phyloP scores from a whole-genome alignment of 1,139 yeast species.

The Suhomyces terraborum region DNA sequence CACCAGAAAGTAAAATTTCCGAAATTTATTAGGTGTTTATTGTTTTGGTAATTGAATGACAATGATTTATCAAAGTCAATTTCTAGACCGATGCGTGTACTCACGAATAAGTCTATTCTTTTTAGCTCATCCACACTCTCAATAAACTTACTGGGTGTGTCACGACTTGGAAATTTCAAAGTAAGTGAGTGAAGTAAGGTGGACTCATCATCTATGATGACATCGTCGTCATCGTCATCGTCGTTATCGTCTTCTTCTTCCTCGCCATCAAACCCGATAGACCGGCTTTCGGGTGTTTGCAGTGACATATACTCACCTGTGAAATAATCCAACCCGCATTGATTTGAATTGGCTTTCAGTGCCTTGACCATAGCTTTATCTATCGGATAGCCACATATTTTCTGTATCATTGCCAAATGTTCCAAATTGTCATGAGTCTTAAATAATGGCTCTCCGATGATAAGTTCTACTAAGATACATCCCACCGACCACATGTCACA shows the following conservation, averaged over 20 bases:
- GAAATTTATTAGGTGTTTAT: conserved; percentile 43
- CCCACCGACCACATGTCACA: conserved; percentile 98
- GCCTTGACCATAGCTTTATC: conserved; percentile 41
- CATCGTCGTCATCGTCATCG: conserved; percentile 24
- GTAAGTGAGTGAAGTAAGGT: conserved; percentile 29
- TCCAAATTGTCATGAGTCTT: conserved; percentile 94
- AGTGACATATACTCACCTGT: conserved; percentile 29
- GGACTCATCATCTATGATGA: conserved; percentile 36
- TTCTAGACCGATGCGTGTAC: conserved; percentile 41
- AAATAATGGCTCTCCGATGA: conserved; percentile 94
- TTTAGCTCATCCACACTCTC: conserved; percentile 54
- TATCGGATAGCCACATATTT: conserved; percentile 53
- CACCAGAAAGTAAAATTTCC: conserved; percentile 74
- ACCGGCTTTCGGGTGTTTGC: conserved; percentile 24
- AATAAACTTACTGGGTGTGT: conserved; percentile 50
- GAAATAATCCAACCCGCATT: conserved; percentile 46
- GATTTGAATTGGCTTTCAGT: conserved; percentile 42
- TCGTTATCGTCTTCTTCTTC: conserved; percentile 14
- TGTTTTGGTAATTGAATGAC: conserved; percentile 44
- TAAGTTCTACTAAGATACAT: conserved; percentile 85
- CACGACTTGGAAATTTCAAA: conserved; percentile 37
- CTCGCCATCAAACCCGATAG: conserved; percentile 24
- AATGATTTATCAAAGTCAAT: conserved; percentile 45
- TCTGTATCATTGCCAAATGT: conserved; percentile 94
- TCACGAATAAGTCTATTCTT: conserved; percentile 52